Evolutionary conservation across 768 basidiomycete genomes (phyloP).

Genomic region (Hygrocybe punicea): DNA sequence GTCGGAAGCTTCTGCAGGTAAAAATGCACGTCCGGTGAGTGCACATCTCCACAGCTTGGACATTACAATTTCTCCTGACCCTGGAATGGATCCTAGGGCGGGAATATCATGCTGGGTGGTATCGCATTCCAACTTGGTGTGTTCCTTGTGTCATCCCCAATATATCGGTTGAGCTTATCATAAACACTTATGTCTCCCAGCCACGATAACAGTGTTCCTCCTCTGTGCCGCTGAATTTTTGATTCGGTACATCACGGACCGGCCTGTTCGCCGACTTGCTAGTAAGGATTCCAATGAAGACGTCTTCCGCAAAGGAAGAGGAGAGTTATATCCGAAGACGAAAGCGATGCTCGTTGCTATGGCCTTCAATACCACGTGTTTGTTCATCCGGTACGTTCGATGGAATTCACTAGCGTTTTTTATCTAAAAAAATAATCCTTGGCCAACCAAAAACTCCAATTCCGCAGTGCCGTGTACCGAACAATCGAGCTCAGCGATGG

Average conservation of each 20-base stretch:
- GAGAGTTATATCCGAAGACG: slow-evolving; percentile 18
- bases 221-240: slow-evolving; percentile 45
- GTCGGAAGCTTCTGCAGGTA: slow-evolving; percentile 18
- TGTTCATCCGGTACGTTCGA: slow-evolving; percentile 45
- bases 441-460: no score
- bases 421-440: neutral
- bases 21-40: slow-evolving; percentile 10
- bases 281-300: neutral
- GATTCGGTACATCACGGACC: slow-evolving; percentile 37
- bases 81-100: slow-evolving; percentile 21
- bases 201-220: slow-evolving; percentile 42
- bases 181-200: slow-evolving; percentile 24
- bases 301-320: neutral
- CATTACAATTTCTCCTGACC: neutral
- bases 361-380: slow-evolving; percentile 37
- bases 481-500: slow-evolving; percentile 50
- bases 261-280: slow-evolving; percentile 27
- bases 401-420: neutral
- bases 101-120: slow-evolving; percentile 57
- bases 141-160: slow-evolving; percentile 8
- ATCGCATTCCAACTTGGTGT: slow-evolving; percentile 56
- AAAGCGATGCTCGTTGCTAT: slow-evolving; percentile 37
- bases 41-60: neutral
- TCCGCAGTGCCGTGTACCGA: slow-evolving; percentile 47
- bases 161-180: no score